These are phyloP conservation scores for Lactuca sativa DNA, from an alignment of 129 eudicot species.

Conservation along the genomic window DNA sequence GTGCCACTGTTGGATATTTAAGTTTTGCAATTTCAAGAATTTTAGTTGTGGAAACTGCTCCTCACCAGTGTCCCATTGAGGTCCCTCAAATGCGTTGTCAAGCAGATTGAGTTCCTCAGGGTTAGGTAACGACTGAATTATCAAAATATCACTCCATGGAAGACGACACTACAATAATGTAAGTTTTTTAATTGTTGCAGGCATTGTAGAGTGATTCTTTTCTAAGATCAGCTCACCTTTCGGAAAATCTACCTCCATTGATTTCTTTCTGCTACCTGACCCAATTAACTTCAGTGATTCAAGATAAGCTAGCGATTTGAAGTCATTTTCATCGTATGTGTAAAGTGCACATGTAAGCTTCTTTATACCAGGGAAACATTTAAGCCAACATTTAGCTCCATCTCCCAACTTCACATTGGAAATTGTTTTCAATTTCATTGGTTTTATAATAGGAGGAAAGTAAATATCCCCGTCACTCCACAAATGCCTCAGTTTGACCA, in stretches of 20 bases:
- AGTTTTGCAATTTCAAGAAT: constrained; percentile 22
- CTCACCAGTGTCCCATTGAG: constrained; percentile 29
- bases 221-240: neutral
- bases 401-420: neutral
- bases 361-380: constrained; percentile 7
- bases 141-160: constrained; percentile 33
- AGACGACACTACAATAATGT: constrained; percentile 22
- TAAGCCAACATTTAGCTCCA: neutral
- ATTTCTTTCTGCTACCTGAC: neutral
- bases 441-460: neutral
- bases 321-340: neutral
- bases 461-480: neutral
- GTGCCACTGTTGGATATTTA: constrained; percentile 17
- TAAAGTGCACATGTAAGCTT: neutral
- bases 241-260: too few relatives aligned
- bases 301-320: neutral
- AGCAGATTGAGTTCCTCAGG: constrained; percentile 46
- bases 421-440: constrained; percentile 19
- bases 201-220: constrained; percentile 21
- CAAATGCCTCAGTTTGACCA: constrained; percentile 23
- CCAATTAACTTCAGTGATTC: neutral
- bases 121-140: constrained; percentile 37
- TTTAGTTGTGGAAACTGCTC: constrained; percentile 34
- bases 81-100: constrained; percentile 35
- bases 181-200: constrained; percentile 34